Conservation (phyloP, 179 eudicot genomes). For the Heliamphora pulchella region DNA sequence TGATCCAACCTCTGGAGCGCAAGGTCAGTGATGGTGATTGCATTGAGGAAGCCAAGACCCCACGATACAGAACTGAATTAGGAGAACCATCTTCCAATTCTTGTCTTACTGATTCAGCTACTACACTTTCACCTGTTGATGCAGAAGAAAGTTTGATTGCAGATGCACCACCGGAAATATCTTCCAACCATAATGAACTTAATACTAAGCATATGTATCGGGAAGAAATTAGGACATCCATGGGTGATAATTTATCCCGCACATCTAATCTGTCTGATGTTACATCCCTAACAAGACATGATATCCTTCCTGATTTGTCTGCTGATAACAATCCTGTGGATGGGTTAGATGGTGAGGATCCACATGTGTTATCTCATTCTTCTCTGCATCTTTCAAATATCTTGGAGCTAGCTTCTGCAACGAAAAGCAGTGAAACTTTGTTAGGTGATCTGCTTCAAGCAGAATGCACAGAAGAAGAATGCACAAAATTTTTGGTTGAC, state of each 20-base stretch:
- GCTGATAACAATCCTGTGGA: conserved; percentile 22
- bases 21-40: conserved; percentile 13
- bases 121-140: not conserved
- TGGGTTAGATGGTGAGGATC: conserved; percentile 27
- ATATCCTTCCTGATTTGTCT: conserved; percentile 18
- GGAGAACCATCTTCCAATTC: not conserved
- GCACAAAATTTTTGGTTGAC: conserved; percentile 17
- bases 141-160: conserved; percentile 22
- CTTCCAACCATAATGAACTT: conserved; percentile 16
- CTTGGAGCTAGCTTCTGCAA: conserved; percentile 12
- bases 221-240: conserved; percentile 19
- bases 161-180: conserved; percentile 17
- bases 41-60: not conserved
- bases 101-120: no score
- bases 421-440: conserved; percentile 8
- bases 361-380: conserved; percentile 22
- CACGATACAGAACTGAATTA: no score
- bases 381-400: no score
- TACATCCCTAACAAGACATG: conserved; percentile 24
- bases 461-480: conserved; percentile 23
- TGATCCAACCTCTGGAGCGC: conserved; percentile 22
- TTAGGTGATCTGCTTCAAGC: conserved; percentile 17
- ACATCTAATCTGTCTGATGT: conserved; percentile 22
- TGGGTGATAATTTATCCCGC: conserved; percentile 18
- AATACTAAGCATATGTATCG: conserved; percentile 12